Percentiles rank a stretch among this genome's conserved stretches.
These are phyloP conservation scores for Populus hybrid DNA, from an alignment of 441 rosid genomes.

Conservation along the genomic window DNA sequence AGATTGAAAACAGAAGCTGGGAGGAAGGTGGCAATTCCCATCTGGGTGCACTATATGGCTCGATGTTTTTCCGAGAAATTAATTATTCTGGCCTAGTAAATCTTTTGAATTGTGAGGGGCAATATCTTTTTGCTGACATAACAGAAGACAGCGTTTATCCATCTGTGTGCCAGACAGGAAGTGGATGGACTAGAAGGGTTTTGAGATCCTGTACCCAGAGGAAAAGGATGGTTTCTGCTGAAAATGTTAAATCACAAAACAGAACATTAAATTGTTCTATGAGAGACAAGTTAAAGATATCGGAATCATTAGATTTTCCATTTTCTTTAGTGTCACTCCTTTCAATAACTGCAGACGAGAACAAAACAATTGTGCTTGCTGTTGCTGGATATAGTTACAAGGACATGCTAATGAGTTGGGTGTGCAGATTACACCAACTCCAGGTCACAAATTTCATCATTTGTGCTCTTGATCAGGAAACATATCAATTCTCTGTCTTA, in stretches of 20 bases:
- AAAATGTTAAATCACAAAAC: constrained; percentile 31
- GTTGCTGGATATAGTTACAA: constrained; percentile 90
- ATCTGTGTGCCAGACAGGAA: constrained; percentile 20
- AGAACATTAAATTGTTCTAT: constrained; percentile 29
- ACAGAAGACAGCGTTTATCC: constrained; percentile 28
- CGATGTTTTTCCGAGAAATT: constrained; percentile 43
- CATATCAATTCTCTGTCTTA: constrained; percentile 66
- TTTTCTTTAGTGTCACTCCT: constrained; percentile 75
- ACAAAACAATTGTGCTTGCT: constrained; percentile 69
- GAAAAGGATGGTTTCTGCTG: constrained; percentile 50
- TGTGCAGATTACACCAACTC: constrained; percentile 75
- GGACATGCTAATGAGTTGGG: constrained; percentile 98
- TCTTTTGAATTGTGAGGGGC: constrained; percentile 57
- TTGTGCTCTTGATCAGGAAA: constrained; percentile 87
- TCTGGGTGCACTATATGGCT: constrained; percentile 72
- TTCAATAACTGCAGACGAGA: constrained; percentile 56
- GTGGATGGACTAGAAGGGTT: constrained; percentile 32
- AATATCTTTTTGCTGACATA: constrained; percentile 39
- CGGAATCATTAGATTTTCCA: constrained; percentile 42
- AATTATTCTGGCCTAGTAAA: constrained; percentile 44
- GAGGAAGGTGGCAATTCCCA: constrained; percentile 69
- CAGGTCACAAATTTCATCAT: constrained; percentile 67
- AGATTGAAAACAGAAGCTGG: constrained; percentile 54
- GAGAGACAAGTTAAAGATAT: constrained; percentile 34
- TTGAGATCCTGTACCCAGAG: constrained; percentile 37